phyloP scores from a whole-genome alignment of 2,329 filamentous ascomycete species.

The Scleromitrula shiraiana region DNA sequence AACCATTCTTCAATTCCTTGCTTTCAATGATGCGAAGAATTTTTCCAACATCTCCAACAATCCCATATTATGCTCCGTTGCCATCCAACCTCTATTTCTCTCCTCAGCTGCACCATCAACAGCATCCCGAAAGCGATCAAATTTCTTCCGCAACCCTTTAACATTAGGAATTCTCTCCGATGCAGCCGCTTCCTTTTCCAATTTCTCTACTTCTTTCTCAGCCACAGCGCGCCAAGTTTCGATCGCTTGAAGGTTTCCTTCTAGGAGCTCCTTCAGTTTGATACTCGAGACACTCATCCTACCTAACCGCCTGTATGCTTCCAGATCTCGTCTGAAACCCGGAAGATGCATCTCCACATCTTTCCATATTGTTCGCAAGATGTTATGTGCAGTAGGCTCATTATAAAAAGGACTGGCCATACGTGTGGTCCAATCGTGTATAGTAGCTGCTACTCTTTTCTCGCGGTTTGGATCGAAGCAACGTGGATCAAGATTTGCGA shows the following conservation, averaged over 20 bases:
- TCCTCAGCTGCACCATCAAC: constrained; percentile 3
- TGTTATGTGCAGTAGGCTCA: background rate
- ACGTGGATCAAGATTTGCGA: constrained; percentile 6
- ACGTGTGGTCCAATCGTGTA: constrained; percentile 4
- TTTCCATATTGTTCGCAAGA: constrained; percentile 5
- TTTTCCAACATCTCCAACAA: background rate
- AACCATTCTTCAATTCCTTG: background rate
- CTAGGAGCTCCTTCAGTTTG: background rate
- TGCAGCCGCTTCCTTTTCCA: background rate
- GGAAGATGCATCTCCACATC: constrained; percentile 8
- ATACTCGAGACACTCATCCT: background rate
- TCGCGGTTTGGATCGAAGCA: background rate
- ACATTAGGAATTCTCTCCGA: background rate
- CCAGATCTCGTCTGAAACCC: background rate
- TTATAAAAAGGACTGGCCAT: constrained; percentile 5
- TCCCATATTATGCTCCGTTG: background rate
- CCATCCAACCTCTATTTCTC: background rate
- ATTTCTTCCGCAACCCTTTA: background rate
- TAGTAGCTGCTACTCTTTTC: constrained; percentile 1
- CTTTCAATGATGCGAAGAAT: constrained; percentile 1
- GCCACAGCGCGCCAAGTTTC: constrained; percentile 4
- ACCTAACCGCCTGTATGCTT: background rate
- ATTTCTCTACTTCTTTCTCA: background rate
- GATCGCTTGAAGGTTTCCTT: constrained; percentile 4
- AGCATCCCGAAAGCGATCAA: background rate